A percentile compares a stretch with the other conserved stretches of the same genome.
These are phyloP conservation scores for Camillea tinctor DNA, from an alignment of 2,329 filamentous ascomycete genomes.

Conservation along the genomic window DNA sequence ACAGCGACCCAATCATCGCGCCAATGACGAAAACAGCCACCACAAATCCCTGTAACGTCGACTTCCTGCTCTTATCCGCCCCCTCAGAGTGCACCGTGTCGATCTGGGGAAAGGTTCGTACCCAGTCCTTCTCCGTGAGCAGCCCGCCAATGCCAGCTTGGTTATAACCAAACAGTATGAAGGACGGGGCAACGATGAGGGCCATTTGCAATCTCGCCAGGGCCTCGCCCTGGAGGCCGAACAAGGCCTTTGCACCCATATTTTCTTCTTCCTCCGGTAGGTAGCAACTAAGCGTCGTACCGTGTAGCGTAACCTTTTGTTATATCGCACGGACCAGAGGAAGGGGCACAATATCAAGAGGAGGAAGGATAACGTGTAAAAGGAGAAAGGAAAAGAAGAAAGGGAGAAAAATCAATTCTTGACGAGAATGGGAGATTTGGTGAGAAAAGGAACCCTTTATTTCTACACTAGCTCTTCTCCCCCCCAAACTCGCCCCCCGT, in stretches of 20 bases:
- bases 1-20: conserved; percentile 36
- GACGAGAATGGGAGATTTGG: not conserved
- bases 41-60: conserved; percentile 38
- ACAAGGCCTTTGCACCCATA: conserved; percentile 7
- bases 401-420: not conserved
- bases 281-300: not conserved
- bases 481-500: not conserved
- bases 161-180: conserved; percentile 43
- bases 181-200: conserved; percentile 43
- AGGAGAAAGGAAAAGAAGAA: not conserved
- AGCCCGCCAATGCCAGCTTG: conserved; percentile 40
- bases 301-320: not conserved
- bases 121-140: conserved; percentile 34
- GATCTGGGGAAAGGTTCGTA: conserved; percentile 38
- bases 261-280: not conserved
- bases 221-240: conserved; percentile 37
- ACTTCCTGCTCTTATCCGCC: conserved; percentile 30
- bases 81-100: conserved; percentile 36
- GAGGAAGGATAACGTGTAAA: not conserved
- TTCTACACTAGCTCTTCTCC: not conserved
- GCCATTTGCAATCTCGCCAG: conserved; percentile 39
- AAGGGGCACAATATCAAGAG: not conserved
- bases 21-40: conserved; percentile 39
- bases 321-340: not conserved
- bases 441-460: not conserved